phyloP scores from a whole-genome alignment of 2,329 filamentous ascomycete genomes.

The Aspergillus pseudoglaucus region DNA sequence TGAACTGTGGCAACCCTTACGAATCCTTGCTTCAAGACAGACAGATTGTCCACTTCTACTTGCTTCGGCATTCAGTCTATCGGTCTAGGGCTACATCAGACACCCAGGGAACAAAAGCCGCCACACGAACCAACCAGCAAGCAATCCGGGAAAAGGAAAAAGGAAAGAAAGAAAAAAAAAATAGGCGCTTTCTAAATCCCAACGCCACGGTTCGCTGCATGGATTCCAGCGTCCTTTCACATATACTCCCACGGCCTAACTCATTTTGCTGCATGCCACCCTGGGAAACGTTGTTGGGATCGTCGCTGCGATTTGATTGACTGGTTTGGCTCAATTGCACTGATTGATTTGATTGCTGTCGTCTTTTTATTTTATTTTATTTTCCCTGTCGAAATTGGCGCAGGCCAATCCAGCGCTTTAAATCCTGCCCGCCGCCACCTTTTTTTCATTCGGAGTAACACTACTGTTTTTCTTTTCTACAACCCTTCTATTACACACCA shows the following conservation, averaged over 20 bases:
- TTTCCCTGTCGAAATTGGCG: background rate
- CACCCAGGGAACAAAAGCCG: no score
- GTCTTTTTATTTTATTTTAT: background rate
- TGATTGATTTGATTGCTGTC: background rate
- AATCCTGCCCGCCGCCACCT: background rate
- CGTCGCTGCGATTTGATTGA: background rate
- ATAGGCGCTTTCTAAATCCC: slow-evolving; percentile 1
- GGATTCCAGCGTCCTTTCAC: slow-evolving; percentile 6
- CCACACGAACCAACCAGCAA: background rate
- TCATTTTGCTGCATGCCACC: background rate
- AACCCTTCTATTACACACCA: background rate
- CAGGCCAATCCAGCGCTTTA: background rate
- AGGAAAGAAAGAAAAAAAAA: no score
- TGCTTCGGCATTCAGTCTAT: no score
- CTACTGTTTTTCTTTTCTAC: background rate
- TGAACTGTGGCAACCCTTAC: no score
- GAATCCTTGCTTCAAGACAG: no score
- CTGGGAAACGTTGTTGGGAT: background rate
- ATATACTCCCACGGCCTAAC: background rate
- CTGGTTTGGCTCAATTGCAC: background rate
- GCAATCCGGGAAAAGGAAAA: background rate
- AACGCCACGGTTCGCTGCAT: slow-evolving; percentile 20
- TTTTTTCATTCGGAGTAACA: background rate
- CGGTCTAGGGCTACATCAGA: no score
- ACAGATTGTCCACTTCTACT: no score